Percentiles rank a stretch among this genome's conserved stretches.
These are phyloP conservation scores for Quercus tomentella DNA, from an alignment of 331 rosid genomes.

Conservation along the genomic window DNA sequence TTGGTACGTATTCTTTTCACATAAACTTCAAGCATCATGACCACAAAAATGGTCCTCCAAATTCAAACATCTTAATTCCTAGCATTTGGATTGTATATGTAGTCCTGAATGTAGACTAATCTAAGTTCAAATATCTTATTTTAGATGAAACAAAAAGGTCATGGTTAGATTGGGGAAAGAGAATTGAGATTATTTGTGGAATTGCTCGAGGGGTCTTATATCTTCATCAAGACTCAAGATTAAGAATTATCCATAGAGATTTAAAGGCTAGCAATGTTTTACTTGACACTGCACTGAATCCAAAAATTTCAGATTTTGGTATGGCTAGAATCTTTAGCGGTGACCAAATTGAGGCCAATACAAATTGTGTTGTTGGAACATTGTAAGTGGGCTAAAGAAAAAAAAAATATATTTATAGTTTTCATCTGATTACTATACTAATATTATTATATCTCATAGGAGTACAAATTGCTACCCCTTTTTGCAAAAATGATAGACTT, in stretches of 20 bases:
- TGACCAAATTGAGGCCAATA: constrained; percentile 49
- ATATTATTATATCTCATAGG: too few species aligned
- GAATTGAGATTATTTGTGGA: constrained; percentile 51
- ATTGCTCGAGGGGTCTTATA: constrained; percentile 60
- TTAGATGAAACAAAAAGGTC: constrained; percentile 39
- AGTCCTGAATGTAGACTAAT: too few species aligned
- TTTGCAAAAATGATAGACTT: too few species aligned
- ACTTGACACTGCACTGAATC: constrained; percentile 43
- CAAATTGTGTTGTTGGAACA: constrained; percentile 57
- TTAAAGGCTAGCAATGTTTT: constrained; percentile 54
- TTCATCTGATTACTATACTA: too few species aligned
- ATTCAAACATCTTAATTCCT: too few species aligned
- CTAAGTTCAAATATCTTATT: not conserved
- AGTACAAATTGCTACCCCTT: too few species aligned
- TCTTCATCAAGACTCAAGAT: constrained; percentile 68
- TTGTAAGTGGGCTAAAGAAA: constrained; percentile 30
- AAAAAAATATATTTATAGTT: too few species aligned
- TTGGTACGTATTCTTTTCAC: constrained; percentile 27
- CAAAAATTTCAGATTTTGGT: constrained; percentile 73
- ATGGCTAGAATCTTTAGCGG: constrained; percentile 64
- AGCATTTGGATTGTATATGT: too few species aligned
- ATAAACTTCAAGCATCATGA: too few species aligned
- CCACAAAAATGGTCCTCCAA: too few species aligned
- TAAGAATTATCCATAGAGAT: constrained; percentile 62
- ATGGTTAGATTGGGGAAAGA: constrained; percentile 37